Evolutionary conservation across 2,329 filamentous ascomycete genomes (phyloP), one percentile per base, ranked within the genome.

Genomic region (Colletotrichum scovillei): DNA sequence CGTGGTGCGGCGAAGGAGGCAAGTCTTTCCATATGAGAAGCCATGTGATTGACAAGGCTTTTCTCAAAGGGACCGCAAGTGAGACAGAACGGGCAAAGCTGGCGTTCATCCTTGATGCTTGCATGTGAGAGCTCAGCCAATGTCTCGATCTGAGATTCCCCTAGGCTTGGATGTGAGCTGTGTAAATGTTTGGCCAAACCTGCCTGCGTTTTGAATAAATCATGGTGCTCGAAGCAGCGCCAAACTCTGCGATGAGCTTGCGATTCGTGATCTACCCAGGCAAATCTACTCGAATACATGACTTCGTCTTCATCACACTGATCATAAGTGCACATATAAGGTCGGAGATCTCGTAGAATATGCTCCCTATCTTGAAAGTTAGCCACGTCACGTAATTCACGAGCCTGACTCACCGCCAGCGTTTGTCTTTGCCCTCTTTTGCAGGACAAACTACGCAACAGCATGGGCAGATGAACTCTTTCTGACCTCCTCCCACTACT

Each of bases 271-370:
- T 58, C 22, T 1, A 62, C 14, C 68, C 68, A 71, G 24, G 68
- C 26, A 3, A 26, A 4, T n/a, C 24, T 49, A 32, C n/a, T 65
- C 5, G 12, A 11, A 30, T 67, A 42, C 38, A 66, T 66, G 2
- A 30, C 12, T 3, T 42, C 46, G 0, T 62, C 28, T 2, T 71
- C 30, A 1, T 4, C 14, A 19, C 68, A 71, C 2, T 60, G n/a
- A 2, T 30, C 2, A 14, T 71, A 71, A 1, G 68, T 71, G 19
- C 68, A 71, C 38, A 67, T 59, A 11, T 67, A 71, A 2, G 68
- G 68, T 2, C 42, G 68, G 7, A 71, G 38, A 26, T 71, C 68
- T 22, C 24, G 68, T 6, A 53, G 5, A 38, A 71, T 35, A 8
- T 67, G 68, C 5, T 66, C 53, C 46, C 62, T 71, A 3, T 35